A percentile compares a stretch with the other conserved stretches of the same genome.
phyloP scores from a whole-genome alignment of 495 filamentous ascomycete species.

The Neurospora pannonica region DNA sequence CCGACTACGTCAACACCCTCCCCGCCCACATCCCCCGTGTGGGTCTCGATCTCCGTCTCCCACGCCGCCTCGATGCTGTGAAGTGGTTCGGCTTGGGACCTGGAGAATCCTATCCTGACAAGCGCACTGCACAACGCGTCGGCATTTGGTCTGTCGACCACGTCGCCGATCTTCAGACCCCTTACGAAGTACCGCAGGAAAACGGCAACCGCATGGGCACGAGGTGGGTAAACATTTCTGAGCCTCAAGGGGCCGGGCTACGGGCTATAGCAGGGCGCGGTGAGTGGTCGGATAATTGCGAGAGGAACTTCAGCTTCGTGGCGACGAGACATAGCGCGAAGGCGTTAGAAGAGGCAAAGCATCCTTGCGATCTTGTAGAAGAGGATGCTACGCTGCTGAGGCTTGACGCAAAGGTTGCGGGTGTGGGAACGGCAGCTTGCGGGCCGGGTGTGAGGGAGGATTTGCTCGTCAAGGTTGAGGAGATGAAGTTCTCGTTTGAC shows the following conservation, averaged over 20 bases:
- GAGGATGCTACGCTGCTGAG: constrained; percentile 43
- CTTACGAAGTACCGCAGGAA: constrained; percentile 58
- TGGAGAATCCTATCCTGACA: constrained; percentile 54
- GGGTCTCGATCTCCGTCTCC: constrained; percentile 41
- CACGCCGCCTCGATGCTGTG: constrained; percentile 25
- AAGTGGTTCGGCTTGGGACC: constrained; percentile 55
- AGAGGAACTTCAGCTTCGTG: constrained; percentile 40
- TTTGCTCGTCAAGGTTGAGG: constrained; percentile 18
- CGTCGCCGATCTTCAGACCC: constrained; percentile 40
- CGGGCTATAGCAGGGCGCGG: constrained; percentile 4
- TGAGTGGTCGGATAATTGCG: constrained; percentile 4
- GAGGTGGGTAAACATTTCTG: constrained; percentile 37
- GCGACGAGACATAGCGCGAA: constrained; percentile 39
- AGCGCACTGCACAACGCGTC: constrained; percentile 43
- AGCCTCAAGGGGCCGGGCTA: constrained; percentile 1
- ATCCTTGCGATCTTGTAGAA: constrained; percentile 48
- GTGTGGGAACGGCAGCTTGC: constrained; percentile 52
- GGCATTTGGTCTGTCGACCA: constrained; percentile 36
- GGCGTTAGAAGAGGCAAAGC: constrained; percentile 44
- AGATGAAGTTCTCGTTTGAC: constrained; percentile 16
- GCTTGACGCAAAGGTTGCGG: constrained; percentile 46
- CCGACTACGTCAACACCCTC: constrained; percentile 12
- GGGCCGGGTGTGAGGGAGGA: constrained; percentile 49
- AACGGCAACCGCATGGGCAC: constrained; percentile 52
- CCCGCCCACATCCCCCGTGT: constrained; percentile 46